Conservation (phyloP, 108 stramenopile genomes). For the Nannochloropsis gaditana region DNA sequence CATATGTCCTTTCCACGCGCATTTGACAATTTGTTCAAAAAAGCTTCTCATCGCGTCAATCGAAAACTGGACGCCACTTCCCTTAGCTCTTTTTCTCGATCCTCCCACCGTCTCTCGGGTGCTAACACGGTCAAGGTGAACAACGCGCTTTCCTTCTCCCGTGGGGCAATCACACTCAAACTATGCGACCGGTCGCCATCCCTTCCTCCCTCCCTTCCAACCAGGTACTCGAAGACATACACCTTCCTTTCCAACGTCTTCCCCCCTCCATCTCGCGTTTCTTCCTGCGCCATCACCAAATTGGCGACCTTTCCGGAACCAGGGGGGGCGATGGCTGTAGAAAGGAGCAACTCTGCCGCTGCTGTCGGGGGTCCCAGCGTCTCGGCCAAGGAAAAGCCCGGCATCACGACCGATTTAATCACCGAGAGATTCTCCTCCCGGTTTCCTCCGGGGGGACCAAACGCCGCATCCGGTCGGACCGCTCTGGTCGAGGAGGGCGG, state of each 20-base stretch:
- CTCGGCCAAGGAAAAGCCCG: constrained; percentile 32
- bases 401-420: constrained; percentile 32
- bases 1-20: neutral
- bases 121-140: constrained; percentile 45
- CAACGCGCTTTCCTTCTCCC: constrained; percentile 26
- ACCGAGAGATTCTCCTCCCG: constrained; percentile 34
- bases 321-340: constrained; percentile 37
- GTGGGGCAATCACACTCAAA: constrained; percentile 37
- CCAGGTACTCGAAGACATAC: constrained; percentile 43
- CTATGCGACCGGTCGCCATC: constrained; percentile 27
- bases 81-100: constrained; percentile 24
- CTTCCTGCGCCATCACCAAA: neutral
- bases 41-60: neutral
- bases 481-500: neutral
- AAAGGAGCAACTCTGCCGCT: constrained; percentile 42
- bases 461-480: constrained; percentile 35
- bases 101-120: constrained; percentile 38
- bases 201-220: constrained; percentile 15
- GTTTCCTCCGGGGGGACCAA: constrained; percentile 36
- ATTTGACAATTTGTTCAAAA: neutral
- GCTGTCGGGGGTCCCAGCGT: constrained; percentile 44
- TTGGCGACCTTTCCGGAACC: constrained; percentile 26
- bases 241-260: constrained; percentile 34
- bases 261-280: constrained; percentile 30
- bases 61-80: constrained; percentile 46